phyloP scores from a whole-genome alignment of 768 basidiomycete genomes.

The Macrolepiota dolichaula region DNA sequence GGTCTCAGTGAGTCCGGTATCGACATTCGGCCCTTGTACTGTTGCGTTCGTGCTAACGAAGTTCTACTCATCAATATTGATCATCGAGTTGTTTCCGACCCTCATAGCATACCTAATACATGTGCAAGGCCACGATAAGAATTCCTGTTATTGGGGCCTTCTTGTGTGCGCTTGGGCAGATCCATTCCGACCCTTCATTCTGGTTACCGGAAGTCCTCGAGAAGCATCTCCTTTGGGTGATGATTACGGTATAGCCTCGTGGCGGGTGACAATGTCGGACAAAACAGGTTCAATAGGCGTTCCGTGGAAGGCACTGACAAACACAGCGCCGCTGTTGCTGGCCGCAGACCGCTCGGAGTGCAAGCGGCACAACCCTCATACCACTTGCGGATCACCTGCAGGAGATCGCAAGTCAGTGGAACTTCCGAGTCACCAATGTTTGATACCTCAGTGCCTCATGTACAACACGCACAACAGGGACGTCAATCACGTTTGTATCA shows the following conservation, averaged over 20 bases:
- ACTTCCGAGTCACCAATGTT: constrained; percentile 17
- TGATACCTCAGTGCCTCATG: constrained; percentile 63
- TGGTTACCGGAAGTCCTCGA: constrained; percentile 6
- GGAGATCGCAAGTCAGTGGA: constrained; percentile 37
- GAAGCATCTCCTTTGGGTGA: constrained; percentile 5
- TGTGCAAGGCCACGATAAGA: not conserved
- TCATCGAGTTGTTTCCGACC: not conserved
- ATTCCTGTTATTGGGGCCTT: not conserved
- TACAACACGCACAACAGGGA: constrained; percentile 63
- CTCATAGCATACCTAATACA: not conserved
- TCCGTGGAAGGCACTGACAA: not conserved
- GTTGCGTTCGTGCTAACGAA: not conserved
- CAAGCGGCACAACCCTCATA: constrained; percentile 9
- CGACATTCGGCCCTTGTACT: not conserved
- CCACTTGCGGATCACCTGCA: constrained; percentile 34
- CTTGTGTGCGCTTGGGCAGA: not conserved
- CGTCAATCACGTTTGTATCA: constrained; percentile 37
- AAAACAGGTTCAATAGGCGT: not conserved
- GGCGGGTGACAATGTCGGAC: constrained; percentile 7
- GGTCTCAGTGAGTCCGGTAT: not conserved
- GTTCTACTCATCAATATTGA: not conserved
- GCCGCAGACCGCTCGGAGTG: not conserved
- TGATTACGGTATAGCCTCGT: constrained; percentile 8
- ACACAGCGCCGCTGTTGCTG: not conserved
- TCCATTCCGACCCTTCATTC: constrained; percentile 9